These are phyloP conservation scores for Sindora glabra DNA, from an alignment of 306 rosid genomes.

Conservation along the genomic window DNA sequence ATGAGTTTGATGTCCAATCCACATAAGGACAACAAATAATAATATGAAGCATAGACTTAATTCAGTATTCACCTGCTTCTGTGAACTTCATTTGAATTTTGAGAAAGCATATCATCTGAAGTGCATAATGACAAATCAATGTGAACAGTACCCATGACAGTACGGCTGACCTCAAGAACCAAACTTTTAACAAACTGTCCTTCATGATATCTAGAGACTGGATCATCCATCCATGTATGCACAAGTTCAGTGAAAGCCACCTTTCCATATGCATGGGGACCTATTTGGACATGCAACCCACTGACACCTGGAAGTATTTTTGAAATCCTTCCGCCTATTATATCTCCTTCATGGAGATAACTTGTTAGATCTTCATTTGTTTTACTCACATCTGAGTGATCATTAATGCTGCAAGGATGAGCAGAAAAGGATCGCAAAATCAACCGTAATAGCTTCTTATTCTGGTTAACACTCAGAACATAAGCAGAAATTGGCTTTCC, in stretches of 20 bases:
- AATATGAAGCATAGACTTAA: not conserved
- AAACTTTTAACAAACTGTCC: constrained; percentile 81
- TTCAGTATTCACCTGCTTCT: constrained; percentile 34
- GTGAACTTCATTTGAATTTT: constrained; percentile 21
- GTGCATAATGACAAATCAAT: constrained; percentile 71
- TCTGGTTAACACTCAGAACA: constrained; percentile 45
- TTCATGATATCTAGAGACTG: constrained; percentile 69
- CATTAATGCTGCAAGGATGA: constrained; percentile 9
- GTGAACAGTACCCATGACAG: constrained; percentile 53
- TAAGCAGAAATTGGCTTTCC: constrained; percentile 61
- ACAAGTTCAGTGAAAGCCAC: constrained; percentile 72
- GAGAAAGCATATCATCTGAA: constrained; percentile 23
- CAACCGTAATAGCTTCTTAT: constrained; percentile 61
- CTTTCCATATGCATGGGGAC: constrained; percentile 66
- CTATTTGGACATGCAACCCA: constrained; percentile 76
- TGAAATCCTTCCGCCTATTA: constrained; percentile 68
- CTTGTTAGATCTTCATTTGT: constrained; percentile 29
- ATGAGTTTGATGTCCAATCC: not conserved
- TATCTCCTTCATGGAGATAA: constrained; percentile 54
- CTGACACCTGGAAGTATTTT: constrained; percentile 73
- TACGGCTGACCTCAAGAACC: constrained; percentile 53
- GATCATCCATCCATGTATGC: constrained; percentile 60
- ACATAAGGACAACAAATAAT: not conserved
- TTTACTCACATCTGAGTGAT: constrained; percentile 12
- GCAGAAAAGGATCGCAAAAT: constrained; percentile 31